A percentile compares a stretch with the other conserved stretches of the same genome.
These are phyloP conservation scores for Cryptosporidium felis DNA, from an alignment of 169 alveolate species.

Conservation along the genomic window DNA sequence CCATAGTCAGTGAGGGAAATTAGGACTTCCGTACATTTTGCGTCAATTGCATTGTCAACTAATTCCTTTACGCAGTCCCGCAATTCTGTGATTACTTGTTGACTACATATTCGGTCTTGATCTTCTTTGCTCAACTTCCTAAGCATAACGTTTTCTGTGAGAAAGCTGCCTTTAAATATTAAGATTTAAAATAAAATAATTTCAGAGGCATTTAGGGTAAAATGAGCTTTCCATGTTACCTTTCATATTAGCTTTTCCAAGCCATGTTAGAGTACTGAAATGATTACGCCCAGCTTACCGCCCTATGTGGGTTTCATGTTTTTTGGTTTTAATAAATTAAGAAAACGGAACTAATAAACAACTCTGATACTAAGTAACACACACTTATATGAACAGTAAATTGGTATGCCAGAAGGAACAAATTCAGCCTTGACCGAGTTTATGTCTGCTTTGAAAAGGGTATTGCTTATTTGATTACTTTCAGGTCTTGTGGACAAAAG, in stretches of 20 bases:
- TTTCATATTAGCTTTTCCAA: no score
- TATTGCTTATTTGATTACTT: neutral
- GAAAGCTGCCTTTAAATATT: no score
- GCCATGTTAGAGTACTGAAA: no score
- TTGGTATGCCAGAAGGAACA: no score
- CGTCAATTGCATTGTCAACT: constrained; percentile 94
- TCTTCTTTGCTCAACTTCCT: constrained; percentile 38
- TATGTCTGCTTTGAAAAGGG: neutral
- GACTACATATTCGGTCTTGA: constrained; percentile 68
- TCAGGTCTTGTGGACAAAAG: neutral
- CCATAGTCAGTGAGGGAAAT: constrained; percentile 88
- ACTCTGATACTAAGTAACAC: no score
- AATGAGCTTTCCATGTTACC: no score
- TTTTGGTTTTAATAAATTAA: neutral
- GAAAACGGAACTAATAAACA: neutral
- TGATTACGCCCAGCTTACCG: constrained; percentile 43
- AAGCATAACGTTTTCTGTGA: neutral
- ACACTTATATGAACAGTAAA: no score
- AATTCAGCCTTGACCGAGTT: no score
- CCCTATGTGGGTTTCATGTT: constrained; percentile 68
- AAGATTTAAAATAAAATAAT: no score
- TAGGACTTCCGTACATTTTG: constrained; percentile 86
- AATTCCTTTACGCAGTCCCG: constrained; percentile 88
- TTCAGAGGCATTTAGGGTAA: no score
- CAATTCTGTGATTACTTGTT: constrained; percentile 74